A percentile compares a stretch with the other conserved stretches of the same genome.
Conservation (phyloP, 2,329 filamentous ascomycete genomes). For the Alternaria brassicae region DNA sequence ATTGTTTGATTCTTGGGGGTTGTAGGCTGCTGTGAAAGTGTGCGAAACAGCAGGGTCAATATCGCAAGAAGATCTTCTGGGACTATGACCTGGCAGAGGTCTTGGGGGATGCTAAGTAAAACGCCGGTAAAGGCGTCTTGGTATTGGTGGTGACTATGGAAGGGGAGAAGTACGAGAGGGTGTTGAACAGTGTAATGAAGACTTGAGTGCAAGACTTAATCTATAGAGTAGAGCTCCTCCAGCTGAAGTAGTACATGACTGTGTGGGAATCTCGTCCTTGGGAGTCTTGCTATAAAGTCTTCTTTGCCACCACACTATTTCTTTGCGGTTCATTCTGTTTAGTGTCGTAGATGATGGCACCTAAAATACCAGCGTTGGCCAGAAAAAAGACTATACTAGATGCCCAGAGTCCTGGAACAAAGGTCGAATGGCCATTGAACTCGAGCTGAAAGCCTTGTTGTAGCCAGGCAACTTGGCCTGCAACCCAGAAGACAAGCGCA, state of each 20-base stretch:
- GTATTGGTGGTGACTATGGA: not conserved
- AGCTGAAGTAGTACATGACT: not conserved
- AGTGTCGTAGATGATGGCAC: conserved; percentile 75
- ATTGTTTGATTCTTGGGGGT: not conserved
- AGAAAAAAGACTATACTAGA: conserved; percentile 80
- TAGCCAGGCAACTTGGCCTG: conserved; percentile 67
- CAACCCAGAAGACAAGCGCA: conserved; percentile 75
- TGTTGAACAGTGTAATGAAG: not conserved
- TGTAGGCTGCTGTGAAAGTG: not conserved
- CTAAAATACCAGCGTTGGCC: conserved; percentile 86
- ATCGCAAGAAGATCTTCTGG: not conserved
- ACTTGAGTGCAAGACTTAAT: not conserved
- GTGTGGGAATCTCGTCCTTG: not conserved
- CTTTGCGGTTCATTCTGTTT: conserved; percentile 5
- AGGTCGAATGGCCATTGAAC: conserved; percentile 77
- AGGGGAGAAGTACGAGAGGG: not conserved
- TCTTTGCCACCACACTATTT: not conserved
- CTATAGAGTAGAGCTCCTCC: not conserved
- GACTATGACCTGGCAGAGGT: not conserved
- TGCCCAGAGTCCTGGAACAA: conserved; percentile 82
- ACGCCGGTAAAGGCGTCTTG: not conserved
- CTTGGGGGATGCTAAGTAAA: conserved; percentile 2
- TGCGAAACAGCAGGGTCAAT: not conserved
- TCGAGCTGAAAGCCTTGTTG: conserved; percentile 60
- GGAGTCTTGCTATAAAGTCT: not conserved